These are phyloP conservation scores for Jamesozyma lodderae DNA, from an alignment of 805 yeast species.

Conservation along the genomic window DNA sequence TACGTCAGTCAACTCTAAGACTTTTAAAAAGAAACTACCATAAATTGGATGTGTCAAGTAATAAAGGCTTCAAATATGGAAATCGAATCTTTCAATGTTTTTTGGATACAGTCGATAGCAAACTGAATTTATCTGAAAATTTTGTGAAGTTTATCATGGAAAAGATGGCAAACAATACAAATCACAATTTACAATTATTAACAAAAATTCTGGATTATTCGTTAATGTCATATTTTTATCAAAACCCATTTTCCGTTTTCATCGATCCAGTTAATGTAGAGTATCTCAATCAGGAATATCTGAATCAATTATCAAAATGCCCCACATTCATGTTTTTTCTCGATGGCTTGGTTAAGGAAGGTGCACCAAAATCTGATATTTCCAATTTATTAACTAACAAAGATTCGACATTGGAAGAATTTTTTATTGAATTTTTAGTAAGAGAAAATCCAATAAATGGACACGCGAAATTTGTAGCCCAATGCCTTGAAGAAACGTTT, in stretches of 20 bases:
- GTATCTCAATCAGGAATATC: constrained; percentile 21
- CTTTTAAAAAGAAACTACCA: constrained; percentile 21
- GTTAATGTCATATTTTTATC: constrained; percentile 29
- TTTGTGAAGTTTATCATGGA: constrained; percentile 25
- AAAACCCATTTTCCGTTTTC: constrained; percentile 29
- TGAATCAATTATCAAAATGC: constrained; percentile 22
- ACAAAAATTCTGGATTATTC: constrained; percentile 29
- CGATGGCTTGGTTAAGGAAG: constrained; percentile 23
- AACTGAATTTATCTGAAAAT: constrained; percentile 25
- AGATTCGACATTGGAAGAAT: constrained; percentile 21
- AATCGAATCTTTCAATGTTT: constrained; percentile 29
- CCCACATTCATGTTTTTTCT: constrained; percentile 30
- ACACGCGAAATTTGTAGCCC: constrained; percentile 23
- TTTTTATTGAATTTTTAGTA: constrained; percentile 28
- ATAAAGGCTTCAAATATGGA: constrained; percentile 27
- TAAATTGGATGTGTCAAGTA: constrained; percentile 27
- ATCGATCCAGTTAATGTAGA: constrained; percentile 29
- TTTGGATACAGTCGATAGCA: constrained; percentile 29
- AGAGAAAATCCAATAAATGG: constrained; percentile 30
- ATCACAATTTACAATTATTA: constrained; percentile 25
- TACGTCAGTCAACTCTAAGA: constrained; percentile 26
- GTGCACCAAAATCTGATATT: constrained; percentile 23
- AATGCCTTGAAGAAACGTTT: constrained; percentile 18
- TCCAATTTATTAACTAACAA: constrained; percentile 18
- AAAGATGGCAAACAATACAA: constrained; percentile 28